Evolutionary conservation across 768 basidiomycete genomes (phyloP).

Genomic region (Tricholoma saponaceum): DNA sequence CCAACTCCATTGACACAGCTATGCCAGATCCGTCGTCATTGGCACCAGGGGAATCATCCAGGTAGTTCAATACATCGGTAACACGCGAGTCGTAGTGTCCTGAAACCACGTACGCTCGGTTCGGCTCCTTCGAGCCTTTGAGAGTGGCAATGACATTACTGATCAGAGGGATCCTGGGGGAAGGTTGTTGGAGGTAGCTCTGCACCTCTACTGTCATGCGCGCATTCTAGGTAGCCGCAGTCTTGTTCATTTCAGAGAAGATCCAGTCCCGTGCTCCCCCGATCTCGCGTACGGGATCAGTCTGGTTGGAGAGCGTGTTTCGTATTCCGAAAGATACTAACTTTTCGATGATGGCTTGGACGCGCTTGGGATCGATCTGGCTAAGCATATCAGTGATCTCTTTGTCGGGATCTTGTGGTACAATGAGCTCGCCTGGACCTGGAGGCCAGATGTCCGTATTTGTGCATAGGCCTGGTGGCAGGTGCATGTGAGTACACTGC

Average conservation of each 20-base stretch:
- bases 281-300: slow-evolving; percentile 47
- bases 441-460: slow-evolving; percentile 35
- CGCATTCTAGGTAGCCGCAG: slow-evolving; percentile 34
- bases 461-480: neutral
- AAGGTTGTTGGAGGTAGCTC: slow-evolving; percentile 39
- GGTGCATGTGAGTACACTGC: slow-evolving; percentile 3
- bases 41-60: slow-evolving; percentile 46
- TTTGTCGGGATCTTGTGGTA: slow-evolving; percentile 37
- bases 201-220: slow-evolving; percentile 42
- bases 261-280: slow-evolving; percentile 57
- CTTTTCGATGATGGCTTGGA: slow-evolving; percentile 44
- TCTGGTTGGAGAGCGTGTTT: slow-evolving; percentile 49
- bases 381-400: slow-evolving; percentile 44
- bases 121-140: slow-evolving; percentile 41
- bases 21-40: slow-evolving; percentile 54
- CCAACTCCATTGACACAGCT: slow-evolving; percentile 51
- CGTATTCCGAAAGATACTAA: slow-evolving; percentile 55
- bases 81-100: slow-evolving; percentile 54
- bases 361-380: slow-evolving; percentile 40
- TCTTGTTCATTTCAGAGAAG: slow-evolving; percentile 38
- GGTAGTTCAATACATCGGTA: slow-evolving; percentile 33
- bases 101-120: slow-evolving; percentile 48
- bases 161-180: slow-evolving; percentile 36
- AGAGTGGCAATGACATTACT: slow-evolving; percentile 51
- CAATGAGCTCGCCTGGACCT: slow-evolving; percentile 40